Percentiles rank a stretch among this genome's conserved stretches.
Conservation (phyloP, 768 basidiomycete genomes). For the Podaxis sp. region DNA sequence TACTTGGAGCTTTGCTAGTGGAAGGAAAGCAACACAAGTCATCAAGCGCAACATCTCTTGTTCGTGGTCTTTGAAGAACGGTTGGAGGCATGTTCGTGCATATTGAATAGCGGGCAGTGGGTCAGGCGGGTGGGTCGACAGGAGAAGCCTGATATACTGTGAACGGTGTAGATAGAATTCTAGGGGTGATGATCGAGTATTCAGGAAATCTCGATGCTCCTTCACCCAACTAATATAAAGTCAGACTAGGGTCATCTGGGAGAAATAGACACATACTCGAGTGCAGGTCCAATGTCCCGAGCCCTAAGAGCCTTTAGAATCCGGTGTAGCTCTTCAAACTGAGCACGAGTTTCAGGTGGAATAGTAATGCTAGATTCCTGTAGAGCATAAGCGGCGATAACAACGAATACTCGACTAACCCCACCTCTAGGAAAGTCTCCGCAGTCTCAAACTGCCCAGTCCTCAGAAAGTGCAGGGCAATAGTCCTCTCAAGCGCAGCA, state of each 20-base stretch:
- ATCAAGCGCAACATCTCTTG: constrained; percentile 69
- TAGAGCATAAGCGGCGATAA: not conserved
- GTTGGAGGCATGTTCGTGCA: constrained; percentile 61
- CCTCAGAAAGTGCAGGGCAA: constrained; percentile 75
- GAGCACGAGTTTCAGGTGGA: constrained; percentile 42
- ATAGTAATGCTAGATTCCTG: constrained; percentile 72
- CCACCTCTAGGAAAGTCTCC: constrained; percentile 71
- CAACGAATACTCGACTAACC: constrained; percentile 5
- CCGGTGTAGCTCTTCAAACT: constrained; percentile 69
- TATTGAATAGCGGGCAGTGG: constrained; percentile 67
- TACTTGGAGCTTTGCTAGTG: constrained; percentile 56
- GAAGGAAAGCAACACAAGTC: constrained; percentile 68
- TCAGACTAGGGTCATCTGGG: constrained; percentile 3
- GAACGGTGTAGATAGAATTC: constrained; percentile 91
- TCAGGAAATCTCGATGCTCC: constrained; percentile 63
- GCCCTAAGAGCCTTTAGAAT: constrained; percentile 67
- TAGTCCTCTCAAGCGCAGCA: constrained; percentile 61
- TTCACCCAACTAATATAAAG: constrained; percentile 68
- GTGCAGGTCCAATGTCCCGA: constrained; percentile 70
- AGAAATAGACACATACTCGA: constrained; percentile 47
- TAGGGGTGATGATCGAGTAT: constrained; percentile 70
- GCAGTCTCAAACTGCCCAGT: constrained; percentile 81
- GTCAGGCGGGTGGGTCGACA: constrained; percentile 58
- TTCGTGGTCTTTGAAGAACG: constrained; percentile 61
- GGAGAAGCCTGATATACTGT: constrained; percentile 79